A percentile compares a stretch with the other conserved stretches of the same genome.
Evolutionary conservation across 2,329 filamentous ascomycete genomes (phyloP).

Genomic region (Zymoseptoria pseudotritici): DNA sequence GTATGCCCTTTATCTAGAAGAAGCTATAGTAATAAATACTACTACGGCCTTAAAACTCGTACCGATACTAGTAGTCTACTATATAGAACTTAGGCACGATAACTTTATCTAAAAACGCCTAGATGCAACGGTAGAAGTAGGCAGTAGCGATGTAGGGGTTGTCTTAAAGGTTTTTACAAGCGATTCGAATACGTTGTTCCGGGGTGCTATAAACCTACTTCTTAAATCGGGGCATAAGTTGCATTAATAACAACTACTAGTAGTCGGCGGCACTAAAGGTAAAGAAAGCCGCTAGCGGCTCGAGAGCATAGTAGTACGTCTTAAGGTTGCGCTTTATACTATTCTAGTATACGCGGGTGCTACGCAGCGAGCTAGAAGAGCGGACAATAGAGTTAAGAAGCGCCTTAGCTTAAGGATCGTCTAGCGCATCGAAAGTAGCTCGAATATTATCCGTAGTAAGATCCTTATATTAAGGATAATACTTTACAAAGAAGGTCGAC

Average conservation of each 20-base stretch:
- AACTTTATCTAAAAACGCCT: background rate
- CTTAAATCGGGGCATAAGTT: background rate
- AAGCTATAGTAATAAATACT: background rate
- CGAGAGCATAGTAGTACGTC: background rate
- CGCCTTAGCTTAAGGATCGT: background rate
- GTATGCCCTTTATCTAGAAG: background rate
- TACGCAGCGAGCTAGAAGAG: background rate
- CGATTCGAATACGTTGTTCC: background rate
- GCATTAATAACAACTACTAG: background rate
- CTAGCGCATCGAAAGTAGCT: too few relatives aligned
- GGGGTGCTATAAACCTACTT: background rate
- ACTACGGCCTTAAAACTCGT: background rate
- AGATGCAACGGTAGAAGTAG: background rate
- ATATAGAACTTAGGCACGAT: background rate
- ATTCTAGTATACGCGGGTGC: background rate
- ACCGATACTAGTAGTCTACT: background rate
- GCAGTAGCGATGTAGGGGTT: background rate
- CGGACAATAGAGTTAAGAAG: background rate
- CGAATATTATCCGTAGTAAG: too few relatives aligned
- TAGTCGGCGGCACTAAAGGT: background rate
- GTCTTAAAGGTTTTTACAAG: background rate
- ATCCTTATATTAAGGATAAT: too few relatives aligned
- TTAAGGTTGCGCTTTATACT: background rate
- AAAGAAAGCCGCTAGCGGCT: background rate
- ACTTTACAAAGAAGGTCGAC: too few relatives aligned